Evolutionary conservation across 352 stramenopile species (phyloP), one percentile per base, ranked within the genome.

Genomic region (Pythium insidiosum): DNA sequence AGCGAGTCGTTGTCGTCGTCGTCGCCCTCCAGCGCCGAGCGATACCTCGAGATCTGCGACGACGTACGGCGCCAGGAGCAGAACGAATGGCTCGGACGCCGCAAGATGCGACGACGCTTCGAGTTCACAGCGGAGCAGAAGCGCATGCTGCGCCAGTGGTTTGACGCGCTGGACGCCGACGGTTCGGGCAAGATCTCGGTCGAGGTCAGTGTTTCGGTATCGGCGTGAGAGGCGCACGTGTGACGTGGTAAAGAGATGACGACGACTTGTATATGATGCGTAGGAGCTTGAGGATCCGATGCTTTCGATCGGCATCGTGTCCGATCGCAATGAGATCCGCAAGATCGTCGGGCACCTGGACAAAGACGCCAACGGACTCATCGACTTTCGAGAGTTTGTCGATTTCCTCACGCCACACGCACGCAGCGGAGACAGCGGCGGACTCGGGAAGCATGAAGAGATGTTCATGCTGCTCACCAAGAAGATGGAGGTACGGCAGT

Each of bases 311-410:
- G 77, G 77, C 13, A 73, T 87, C 19, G 77, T 84, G 36, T 82
- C 62, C 21, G 76, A 84, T 29, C 71, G 66, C 28, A 47, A 56
- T 9, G 77, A 89, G 57, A 83, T 86, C 40, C 47, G 63, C 20
- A 47, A 66, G 33, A 79, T 89, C 21, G 73, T 87, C 12, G 60
- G 44, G 9, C 66, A 63, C 16, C 45, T 89, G 5, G 77, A 89
- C 54, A 84, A 75, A 25, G 73, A 89, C 50, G 58, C 65, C 7
- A 89, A 81, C 49, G 77, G 72, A 2, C 63, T 68, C 35, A 86
- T 89, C 42, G 77, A 89, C 47, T 89, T 89, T 44, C 55, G 79
- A 11, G 77, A 89, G 57, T 89, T 89, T 38, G 72, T 89, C 2
- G 68, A 75, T 10, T 83, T 86, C 31, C 58, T 89, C 19, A 89